Evolutionary conservation across 2,329 filamentous ascomycete genomes (phyloP), one percentile per base, ranked within the genome.

Genomic region (Cladosporium colombiae): DNA sequence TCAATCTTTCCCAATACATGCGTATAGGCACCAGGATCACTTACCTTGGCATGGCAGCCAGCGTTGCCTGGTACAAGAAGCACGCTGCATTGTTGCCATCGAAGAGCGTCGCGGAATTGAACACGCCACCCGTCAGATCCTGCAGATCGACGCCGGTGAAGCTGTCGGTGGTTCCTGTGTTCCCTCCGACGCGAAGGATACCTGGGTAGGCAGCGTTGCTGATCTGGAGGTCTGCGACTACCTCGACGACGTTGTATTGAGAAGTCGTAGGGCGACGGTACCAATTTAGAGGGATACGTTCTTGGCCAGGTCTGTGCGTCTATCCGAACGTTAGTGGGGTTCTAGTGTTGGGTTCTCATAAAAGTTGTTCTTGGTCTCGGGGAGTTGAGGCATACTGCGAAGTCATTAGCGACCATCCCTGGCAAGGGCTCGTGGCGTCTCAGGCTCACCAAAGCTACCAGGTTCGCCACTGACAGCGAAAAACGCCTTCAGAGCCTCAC

Each of bases 121-220:
- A 79, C 0, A 84, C 72, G 27, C 79, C 80, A 13, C 74, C 74
- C n/a, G 78, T 79, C 10, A 81, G 64, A 58, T 79, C 70, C 8
- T 49, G 66, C 4, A 78, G 67, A 62, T 80, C 70, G 29, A 80
- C 64, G 10, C 76, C 76, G 31, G 72, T 71, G 68, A 79, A 79
- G 23, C 73, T 72, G 69, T 77, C 76, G 18, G 44, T 49, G 18
- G 11, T 61, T 4, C 58, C 23, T 11, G 58, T 61, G 33, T 29
- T 46, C 3, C 35, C 35, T 11, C 58, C 23, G 16, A 55, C 10
- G 29, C 16, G 11, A n/a, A 33, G 10, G 52, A 29, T 49, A 46
- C 27, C 58, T 35, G 59, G 59, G 35, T 62, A 62, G 21, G 59
- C 59, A 5, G 44, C 40, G 44, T 62, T 46, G 40, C 27, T 37